A percentile compares a stretch with the other conserved stretches of the same genome.
phyloP scores from a whole-genome alignment of 345 rosid species.

The Arabidopsis suecica region DNA sequence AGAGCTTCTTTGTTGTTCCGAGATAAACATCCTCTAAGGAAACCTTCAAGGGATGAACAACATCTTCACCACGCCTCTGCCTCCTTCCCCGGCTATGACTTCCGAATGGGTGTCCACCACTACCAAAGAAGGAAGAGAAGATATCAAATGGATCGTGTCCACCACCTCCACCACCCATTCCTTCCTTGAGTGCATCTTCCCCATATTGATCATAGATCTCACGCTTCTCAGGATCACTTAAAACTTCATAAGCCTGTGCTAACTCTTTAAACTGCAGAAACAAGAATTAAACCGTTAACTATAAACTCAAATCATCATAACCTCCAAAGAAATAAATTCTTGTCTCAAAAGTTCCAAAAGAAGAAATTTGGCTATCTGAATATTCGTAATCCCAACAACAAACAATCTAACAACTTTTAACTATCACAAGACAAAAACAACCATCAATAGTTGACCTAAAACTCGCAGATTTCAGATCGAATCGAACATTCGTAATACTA shows the following conservation, averaged over 20 bases:
- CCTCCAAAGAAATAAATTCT: constrained; percentile 16
- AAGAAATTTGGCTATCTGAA: background rate
- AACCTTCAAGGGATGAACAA: constrained; percentile 79
- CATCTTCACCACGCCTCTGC: constrained; percentile 93
- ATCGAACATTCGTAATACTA: background rate
- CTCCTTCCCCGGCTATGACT: constrained; percentile 67
- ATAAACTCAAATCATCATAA: background rate
- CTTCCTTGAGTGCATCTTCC: constrained; percentile 95
- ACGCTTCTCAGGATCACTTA: constrained; percentile 91
- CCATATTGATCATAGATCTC: constrained; percentile 89
- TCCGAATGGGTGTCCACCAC: constrained; percentile 60
- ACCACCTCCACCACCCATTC: constrained; percentile 76
- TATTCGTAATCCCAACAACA: background rate
- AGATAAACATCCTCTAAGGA: constrained; percentile 79
- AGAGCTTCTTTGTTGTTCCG: constrained; percentile 84
- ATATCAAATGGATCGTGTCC: constrained; percentile 84
- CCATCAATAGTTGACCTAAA: constrained; percentile 28
- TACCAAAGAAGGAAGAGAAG: constrained; percentile 75
- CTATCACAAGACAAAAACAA: background rate
- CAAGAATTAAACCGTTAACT: background rate
- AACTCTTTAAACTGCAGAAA: constrained; percentile 84
- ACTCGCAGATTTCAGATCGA: constrained; percentile 26
- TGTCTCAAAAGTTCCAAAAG: background rate
- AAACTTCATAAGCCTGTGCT: constrained; percentile 87
- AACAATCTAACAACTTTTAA: background rate